Conservation (phyloP, 306 rosid species). For the Sesbania bispinosa region DNA sequence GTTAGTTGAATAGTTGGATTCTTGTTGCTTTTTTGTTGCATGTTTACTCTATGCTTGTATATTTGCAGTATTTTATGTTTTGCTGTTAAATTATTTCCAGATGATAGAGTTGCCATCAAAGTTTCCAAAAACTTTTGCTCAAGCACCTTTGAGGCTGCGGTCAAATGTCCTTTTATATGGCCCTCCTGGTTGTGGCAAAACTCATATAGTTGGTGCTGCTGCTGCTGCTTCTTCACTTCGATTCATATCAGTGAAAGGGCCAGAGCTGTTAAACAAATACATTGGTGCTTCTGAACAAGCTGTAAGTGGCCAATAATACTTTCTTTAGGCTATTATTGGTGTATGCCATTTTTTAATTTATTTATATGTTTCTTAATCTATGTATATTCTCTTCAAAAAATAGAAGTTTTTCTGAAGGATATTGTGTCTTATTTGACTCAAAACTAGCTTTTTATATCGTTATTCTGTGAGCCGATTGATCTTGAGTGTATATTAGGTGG, state of each 20-base stretch:
- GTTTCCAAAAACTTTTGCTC: conserved; percentile 78
- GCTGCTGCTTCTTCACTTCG: conserved; percentile 92
- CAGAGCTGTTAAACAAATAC: conserved; percentile 89
- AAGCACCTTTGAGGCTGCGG: conserved; percentile 92
- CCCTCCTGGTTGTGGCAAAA: conserved; percentile 99
- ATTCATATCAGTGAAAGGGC: conserved; percentile 92
- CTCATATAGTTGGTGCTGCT: conserved; percentile 94
- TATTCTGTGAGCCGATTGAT: background rate
- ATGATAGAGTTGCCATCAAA: conserved; percentile 94
- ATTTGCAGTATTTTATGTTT: background rate
- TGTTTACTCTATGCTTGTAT: background rate
- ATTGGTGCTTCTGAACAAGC: conserved; percentile 99
- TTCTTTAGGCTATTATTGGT: conserved; percentile 18
- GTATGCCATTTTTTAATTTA: background rate
- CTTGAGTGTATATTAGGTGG: conserved; percentile 5
- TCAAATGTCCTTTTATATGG: conserved; percentile 91
- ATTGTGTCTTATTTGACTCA: background rate
- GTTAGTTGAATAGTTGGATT: conserved; percentile 1
- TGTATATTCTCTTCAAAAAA: conserved; percentile 5
- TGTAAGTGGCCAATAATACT: conserved; percentile 49
- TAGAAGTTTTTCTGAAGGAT: background rate
- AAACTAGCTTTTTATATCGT: background rate
- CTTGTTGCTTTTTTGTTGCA: conserved; percentile 17
- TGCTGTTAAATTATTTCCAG: conserved; percentile 46
- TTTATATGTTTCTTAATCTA: background rate